Evolutionary conservation across 495 filamentous ascomycete species (phyloP), one percentile per base, ranked within the genome.

Genomic region (Articulospora tetracladia): DNA sequence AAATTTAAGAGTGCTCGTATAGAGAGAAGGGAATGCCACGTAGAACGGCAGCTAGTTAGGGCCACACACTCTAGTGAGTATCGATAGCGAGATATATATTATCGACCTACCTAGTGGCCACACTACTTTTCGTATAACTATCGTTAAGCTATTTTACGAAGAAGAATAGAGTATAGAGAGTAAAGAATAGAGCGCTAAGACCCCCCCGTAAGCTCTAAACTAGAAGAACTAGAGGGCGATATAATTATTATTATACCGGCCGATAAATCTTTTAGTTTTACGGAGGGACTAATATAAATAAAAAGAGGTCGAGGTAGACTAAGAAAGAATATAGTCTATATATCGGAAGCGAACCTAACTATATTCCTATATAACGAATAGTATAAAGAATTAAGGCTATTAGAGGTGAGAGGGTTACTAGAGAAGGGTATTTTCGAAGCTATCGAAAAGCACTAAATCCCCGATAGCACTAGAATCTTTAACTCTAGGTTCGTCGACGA

Each of bases 1-100:
- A 11, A 59, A 59, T 28, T 52, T 22, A 1, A 23, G 49, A 1
- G 26, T 57, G 2, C 23, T 57, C 1, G 55, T 57, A 25, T 57
- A 30, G 39, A 44, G 55, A 22, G 36, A 44, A 39, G 53, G 53
- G 2, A 57, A 57, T 47, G 26, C 22, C 0, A 36, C 36, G 3
- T 20, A 57, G 3, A 19, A 17, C 20, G 53, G 39, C 39, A 15
- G 8, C 3, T 44, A 44, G 39, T 8, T 17, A 11, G 17, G 39
- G 3, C 39, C 17, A 7, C n/a, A 44, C 17, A 44, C 8, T 12
- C 39, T 44, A n/a, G 39, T 44, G 3, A 44, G 39, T n/a, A 7
- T 44, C 10, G 15, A 7, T 44, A n/a, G 17, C 10, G 39, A 44
- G 39, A 44, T 17, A 15, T 44, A n/a, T n/a, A 44, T 44, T n/a